Evolutionary conservation across 352 stramenopile species (phyloP).

Genomic region (Aphanomyces invadans): DNA sequence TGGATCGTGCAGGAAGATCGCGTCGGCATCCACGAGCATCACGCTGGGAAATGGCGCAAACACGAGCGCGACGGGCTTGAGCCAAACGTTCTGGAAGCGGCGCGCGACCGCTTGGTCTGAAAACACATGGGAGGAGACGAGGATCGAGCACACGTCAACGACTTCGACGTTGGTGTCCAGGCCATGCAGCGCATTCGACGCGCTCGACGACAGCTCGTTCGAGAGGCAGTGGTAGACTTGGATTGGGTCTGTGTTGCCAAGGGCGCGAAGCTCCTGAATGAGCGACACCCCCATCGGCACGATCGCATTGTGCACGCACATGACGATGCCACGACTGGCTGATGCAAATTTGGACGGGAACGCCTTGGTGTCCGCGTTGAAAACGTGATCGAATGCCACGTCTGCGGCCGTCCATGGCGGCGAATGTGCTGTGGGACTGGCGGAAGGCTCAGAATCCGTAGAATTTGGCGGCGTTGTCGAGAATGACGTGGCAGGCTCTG

Average conservation of each 20-base stretch:
- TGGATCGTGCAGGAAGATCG: slow-evolving; percentile 38
- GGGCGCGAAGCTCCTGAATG: slow-evolving; percentile 32
- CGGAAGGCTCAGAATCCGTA: too few species aligned
- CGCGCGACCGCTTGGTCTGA: background rate
- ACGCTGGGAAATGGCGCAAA: slow-evolving; percentile 41
- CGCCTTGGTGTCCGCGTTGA: background rate
- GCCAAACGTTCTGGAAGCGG: slow-evolving; percentile 25
- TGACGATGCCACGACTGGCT: slow-evolving; percentile 30
- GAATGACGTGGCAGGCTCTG: too few species aligned
- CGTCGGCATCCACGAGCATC: slow-evolving; percentile 41
- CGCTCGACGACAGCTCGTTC: slow-evolving; percentile 28
- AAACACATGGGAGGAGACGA: slow-evolving; percentile 24
- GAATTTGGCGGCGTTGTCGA: too few species aligned
- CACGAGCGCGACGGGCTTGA: slow-evolving; percentile 35
- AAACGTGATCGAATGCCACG: background rate
- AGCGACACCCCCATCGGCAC: slow-evolving; percentile 38
- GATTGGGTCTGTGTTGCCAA: slow-evolving; percentile 35
- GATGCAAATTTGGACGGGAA: slow-evolving; percentile 6
- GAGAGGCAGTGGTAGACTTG: slow-evolving; percentile 35
- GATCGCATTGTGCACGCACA: slow-evolving; percentile 31
- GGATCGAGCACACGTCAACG: slow-evolving; percentile 35
- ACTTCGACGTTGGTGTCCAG: slow-evolving; percentile 32
- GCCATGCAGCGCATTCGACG: slow-evolving; percentile 19
- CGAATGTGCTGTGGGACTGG: too few species aligned
- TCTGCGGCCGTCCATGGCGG: background rate